These are phyloP conservation scores for Amylostereum areolatum DNA, from an alignment of 1,284 basidiomycete genomes.

Conservation along the genomic window DNA sequence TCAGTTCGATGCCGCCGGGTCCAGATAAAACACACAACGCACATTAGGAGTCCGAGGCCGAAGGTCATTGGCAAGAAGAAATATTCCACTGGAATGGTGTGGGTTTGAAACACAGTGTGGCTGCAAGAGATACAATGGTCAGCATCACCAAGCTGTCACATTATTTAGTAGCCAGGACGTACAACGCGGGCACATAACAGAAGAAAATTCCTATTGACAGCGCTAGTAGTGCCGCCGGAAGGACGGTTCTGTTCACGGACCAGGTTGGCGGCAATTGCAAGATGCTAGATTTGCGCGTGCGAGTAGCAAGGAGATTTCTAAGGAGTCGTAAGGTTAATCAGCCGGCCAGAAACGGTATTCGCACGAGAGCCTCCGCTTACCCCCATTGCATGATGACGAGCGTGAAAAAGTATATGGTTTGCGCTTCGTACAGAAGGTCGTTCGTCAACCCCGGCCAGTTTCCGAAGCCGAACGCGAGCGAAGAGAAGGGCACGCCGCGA, in stretches of 20 bases:
- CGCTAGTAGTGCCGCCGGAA: constrained; percentile 41
- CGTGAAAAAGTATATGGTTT: constrained; percentile 51
- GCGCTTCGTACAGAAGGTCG: constrained; percentile 37
- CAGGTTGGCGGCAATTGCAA: constrained; percentile 37
- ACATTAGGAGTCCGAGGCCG: constrained; percentile 4
- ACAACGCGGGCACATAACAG: constrained; percentile 46
- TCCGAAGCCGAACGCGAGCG: constrained; percentile 47
- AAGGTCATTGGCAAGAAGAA: constrained; percentile 29
- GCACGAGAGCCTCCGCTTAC: constrained; percentile 13
- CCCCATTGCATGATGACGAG: constrained; percentile 68
- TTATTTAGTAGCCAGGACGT: constrained; percentile 2
- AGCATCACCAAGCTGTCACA: constrained; percentile 10
- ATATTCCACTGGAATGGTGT: constrained; percentile 7
- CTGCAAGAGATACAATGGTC: constrained; percentile 7
- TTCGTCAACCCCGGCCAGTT: constrained; percentile 27
- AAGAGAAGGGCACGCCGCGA: constrained; percentile 49
- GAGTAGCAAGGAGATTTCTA: constrained; percentile 43
- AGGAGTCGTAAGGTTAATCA: constrained; percentile 13
- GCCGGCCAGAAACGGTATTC: constrained; percentile 11
- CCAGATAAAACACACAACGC: not conserved
- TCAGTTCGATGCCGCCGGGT: constrained; percentile 8
- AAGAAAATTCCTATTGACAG: constrained; percentile 48
- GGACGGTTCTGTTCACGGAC: constrained; percentile 31
- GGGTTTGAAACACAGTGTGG: constrained; percentile 31
- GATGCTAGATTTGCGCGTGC: constrained; percentile 43